Conservation (phyloP, 2,329 filamentous ascomycete genomes). For the Shiraia bambusicola region DNA sequence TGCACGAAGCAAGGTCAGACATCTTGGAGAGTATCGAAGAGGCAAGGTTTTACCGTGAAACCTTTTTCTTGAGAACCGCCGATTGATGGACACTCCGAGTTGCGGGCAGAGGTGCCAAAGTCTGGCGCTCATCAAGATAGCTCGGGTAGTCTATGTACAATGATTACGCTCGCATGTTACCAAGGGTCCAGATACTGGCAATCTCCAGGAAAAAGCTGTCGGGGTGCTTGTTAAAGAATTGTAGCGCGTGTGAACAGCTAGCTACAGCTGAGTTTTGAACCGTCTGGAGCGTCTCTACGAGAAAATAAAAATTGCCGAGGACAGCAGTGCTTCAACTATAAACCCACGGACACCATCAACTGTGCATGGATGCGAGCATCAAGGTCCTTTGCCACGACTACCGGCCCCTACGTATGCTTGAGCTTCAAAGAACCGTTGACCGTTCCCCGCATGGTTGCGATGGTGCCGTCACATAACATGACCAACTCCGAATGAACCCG, state of each 20-base stretch:
- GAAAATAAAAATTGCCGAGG: background rate
- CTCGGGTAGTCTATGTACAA: too few species aligned
- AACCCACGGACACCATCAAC: conserved; percentile 7
- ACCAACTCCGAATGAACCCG: too few species aligned
- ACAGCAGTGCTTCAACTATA: background rate
- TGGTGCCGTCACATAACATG: too few species aligned
- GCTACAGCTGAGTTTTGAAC: conserved; percentile 2
- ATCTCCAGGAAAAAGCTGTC: conserved; percentile 1
- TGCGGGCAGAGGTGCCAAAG: too few species aligned
- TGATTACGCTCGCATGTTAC: conserved; percentile 2
- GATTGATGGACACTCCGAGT: background rate
- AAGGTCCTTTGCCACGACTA: conserved; percentile 1
- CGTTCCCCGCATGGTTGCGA: too few species aligned
- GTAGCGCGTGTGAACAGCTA: conserved; percentile 1
- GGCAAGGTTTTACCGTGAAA: conserved; percentile 76
- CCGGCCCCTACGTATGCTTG: background rate
- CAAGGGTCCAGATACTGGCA: conserved; percentile 1
- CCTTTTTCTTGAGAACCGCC: conserved; percentile 57
- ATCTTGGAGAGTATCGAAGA: conserved; percentile 95
- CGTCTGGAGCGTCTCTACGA: background rate
- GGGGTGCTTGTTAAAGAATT: conserved; percentile 3
- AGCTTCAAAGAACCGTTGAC: too few species aligned
- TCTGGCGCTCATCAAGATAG: too few species aligned
- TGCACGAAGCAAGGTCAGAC: conserved; percentile 83
- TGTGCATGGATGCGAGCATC: conserved; percentile 9